These are phyloP conservation scores for Saxophila tyrrhenica DNA, from an alignment of 495 filamentous ascomycete genomes.

Conservation along the genomic window DNA sequence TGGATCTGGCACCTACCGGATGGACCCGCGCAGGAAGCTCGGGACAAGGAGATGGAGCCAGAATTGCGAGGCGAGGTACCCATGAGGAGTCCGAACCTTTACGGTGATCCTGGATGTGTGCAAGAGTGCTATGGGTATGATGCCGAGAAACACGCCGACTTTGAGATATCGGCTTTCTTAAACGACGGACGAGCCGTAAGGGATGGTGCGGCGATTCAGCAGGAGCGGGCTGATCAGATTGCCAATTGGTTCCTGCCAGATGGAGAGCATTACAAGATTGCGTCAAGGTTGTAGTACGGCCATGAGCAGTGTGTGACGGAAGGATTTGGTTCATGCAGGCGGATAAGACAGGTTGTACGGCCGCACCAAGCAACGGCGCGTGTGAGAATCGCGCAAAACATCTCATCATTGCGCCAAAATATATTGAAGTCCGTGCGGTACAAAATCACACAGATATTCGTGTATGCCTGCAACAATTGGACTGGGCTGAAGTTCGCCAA, in stretches of 20 bases:
- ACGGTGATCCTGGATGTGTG: constrained; percentile 20
- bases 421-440: too few species aligned
- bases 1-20: constrained; percentile 19
- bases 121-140: constrained; percentile 26
- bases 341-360: too few species aligned
- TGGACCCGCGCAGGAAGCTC: constrained; percentile 15
- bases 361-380: too few species aligned
- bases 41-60: constrained; percentile 13
- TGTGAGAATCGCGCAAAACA: too few species aligned
- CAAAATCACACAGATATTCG: too few species aligned
- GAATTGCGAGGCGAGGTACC: constrained; percentile 29
- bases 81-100: constrained; percentile 23
- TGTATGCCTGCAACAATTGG: too few species aligned
- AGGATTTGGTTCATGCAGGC: too few species aligned
- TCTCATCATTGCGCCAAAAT: too few species aligned
- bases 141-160: constrained; percentile 22
- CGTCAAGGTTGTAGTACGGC: constrained; percentile 8
- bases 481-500: too few species aligned
- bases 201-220: constrained; percentile 13
- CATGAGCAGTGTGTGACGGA: too few species aligned
- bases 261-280: constrained; percentile 9
- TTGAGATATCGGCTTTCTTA: constrained; percentile 15
- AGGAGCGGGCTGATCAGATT: constrained; percentile 20
- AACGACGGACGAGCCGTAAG: constrained; percentile 7
- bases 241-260: constrained; percentile 27